Percentiles rank a stretch among this genome's conserved stretches.
Conservation (phyloP, 2,329 filamentous ascomycete genomes). For the Orbilia brochopaga region DNA sequence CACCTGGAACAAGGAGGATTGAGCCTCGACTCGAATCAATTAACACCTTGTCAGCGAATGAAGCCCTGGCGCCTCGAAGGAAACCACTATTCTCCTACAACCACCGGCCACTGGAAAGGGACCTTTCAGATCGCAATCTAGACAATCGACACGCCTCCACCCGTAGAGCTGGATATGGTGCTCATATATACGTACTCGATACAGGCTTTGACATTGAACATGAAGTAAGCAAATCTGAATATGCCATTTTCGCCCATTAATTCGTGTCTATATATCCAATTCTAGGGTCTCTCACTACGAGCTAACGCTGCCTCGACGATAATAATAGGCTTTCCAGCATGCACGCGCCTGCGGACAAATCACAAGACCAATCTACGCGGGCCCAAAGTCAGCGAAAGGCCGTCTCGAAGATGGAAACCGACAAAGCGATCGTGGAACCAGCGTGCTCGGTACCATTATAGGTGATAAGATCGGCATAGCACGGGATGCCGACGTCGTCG, state of each 20-base stretch:
- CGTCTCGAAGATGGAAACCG: background rate
- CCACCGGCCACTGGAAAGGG: background rate
- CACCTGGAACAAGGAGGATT: no score
- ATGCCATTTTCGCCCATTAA: no score
- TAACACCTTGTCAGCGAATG: no score
- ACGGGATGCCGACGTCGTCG: background rate
- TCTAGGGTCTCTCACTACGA: no score
- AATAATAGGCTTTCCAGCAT: slow-evolving; percentile 10
- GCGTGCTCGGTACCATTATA: slow-evolving; percentile 13
- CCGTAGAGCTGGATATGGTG: slow-evolving; percentile 1
- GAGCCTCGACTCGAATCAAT: no score
- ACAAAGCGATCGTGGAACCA: slow-evolving; percentile 4
- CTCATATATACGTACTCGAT: slow-evolving; percentile 10
- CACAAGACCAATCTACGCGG: slow-evolving; percentile 5
- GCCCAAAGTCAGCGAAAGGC: slow-evolving; percentile 6
- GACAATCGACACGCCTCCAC: background rate
- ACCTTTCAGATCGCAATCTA: background rate
- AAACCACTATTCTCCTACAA: background rate
- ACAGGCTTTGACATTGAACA: slow-evolving; percentile 13
- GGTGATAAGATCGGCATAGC: slow-evolving; percentile 10
- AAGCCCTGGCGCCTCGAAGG: background rate
- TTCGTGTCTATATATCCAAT: no score
- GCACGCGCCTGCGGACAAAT: slow-evolving; percentile 9
- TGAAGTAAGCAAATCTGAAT: slow-evolving; percentile 5
- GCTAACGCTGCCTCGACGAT: no score